Conservation (phyloP, 257 asterid species). For the Fraxinus quadrangulata region DNA sequence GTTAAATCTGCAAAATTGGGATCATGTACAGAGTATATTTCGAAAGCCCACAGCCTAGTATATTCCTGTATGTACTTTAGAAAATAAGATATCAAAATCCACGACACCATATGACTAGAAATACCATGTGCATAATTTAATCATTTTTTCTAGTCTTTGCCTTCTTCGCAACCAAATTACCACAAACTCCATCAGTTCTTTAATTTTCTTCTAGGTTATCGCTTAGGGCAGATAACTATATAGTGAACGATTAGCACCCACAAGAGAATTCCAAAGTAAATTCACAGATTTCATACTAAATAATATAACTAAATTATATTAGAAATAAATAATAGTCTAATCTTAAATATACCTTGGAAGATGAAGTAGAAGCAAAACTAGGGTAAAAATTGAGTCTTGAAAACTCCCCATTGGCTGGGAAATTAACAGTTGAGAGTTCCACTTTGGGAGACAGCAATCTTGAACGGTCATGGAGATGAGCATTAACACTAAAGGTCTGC, state of each 20-base stretch:
- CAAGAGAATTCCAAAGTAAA: background rate
- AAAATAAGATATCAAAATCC: background rate
- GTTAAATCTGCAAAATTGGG: background rate
- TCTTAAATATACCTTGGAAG: slow-evolving; percentile 40
- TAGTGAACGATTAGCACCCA: background rate
- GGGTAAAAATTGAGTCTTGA: slow-evolving; percentile 40
- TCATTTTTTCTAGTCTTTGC: background rate
- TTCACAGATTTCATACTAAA: background rate
- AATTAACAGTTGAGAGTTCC: slow-evolving; percentile 39
- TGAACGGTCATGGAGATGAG: slow-evolving; percentile 42
- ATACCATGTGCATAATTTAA: too few species aligned
- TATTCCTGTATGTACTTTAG: background rate
- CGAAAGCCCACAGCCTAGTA: background rate
- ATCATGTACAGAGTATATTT: background rate
- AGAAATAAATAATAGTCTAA: background rate
- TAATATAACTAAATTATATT: background rate
- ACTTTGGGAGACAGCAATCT: slow-evolving; percentile 37
- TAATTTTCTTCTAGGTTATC: background rate
- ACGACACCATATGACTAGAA: too few species aligned
- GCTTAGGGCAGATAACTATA: background rate
- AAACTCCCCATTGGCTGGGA: slow-evolving; percentile 42
- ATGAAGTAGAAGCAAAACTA: slow-evolving; percentile 33
- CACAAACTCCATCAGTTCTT: background rate
- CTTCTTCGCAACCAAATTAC: background rate
- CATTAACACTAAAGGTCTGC: slow-evolving; percentile 41